These are phyloP conservation scores for Camellia oleifera DNA, from an alignment of 179 eudicot species.

Conservation along the genomic window DNA sequence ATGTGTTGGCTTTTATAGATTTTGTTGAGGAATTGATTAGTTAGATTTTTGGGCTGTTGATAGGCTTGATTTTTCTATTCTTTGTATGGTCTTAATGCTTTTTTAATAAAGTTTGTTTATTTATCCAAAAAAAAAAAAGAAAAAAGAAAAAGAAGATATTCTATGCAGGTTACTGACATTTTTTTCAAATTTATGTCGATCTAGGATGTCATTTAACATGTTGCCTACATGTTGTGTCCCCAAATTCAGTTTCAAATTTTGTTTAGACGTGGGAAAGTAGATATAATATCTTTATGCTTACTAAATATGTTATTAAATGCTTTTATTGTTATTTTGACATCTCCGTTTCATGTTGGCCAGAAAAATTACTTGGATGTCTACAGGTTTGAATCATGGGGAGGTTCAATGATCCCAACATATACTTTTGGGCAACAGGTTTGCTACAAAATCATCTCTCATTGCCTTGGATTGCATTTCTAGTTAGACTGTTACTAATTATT, in stretches of 20 bases:
- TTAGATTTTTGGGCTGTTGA: too few relatives aligned
- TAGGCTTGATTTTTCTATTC: too few relatives aligned
- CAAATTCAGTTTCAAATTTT: conserved; percentile 1
- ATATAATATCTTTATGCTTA: background rate
- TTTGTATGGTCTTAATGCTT: too few relatives aligned
- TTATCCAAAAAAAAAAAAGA: too few relatives aligned
- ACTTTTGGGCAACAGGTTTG: conserved; percentile 82
- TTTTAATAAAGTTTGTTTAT: too few relatives aligned
- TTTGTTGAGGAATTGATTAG: too few relatives aligned
- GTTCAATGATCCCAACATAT: conserved; percentile 81
- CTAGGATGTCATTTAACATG: too few relatives aligned
- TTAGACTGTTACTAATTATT: background rate
- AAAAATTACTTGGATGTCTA: conserved; percentile 94
- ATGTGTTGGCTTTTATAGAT: too few relatives aligned
- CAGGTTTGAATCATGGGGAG: conserved; percentile 89
- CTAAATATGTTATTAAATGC: background rate
- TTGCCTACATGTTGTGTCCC: background rate
- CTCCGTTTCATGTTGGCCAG: conserved; percentile 35
- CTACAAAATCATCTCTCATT: background rate
- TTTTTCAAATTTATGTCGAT: too few relatives aligned
- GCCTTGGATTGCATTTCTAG: background rate
- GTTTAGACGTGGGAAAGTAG: background rate
- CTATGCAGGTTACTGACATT: too few relatives aligned
- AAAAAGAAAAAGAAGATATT: too few relatives aligned
- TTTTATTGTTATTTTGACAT: background rate